Evolutionary conservation across 1,139 yeast genomes (phyloP).

Genomic region (Pichia sp.): DNA sequence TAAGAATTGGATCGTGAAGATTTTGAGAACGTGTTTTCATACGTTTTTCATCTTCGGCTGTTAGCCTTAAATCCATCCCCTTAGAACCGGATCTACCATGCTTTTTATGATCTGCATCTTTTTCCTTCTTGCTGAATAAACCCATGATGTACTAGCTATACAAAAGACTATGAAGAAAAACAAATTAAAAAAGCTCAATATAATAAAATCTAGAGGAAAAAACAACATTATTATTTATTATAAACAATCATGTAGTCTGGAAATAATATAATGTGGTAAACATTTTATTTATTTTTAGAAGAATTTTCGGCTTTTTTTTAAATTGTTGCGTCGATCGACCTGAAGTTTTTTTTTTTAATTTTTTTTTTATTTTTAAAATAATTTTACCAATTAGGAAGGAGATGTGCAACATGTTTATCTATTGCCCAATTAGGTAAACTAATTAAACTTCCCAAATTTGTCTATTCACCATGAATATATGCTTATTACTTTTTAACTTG

Average conservation of each 20-base stretch:
- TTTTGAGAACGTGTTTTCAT: constrained; percentile 56
- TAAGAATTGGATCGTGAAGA: constrained; percentile 81
- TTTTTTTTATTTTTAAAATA: background rate
- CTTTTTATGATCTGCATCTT: constrained; percentile 20
- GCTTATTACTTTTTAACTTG: too few species aligned
- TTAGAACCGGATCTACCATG: constrained; percentile 5
- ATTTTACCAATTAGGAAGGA: background rate
- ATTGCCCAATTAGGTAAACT: constrained; percentile 7
- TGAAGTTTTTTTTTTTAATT: too few species aligned
- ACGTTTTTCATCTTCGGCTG: constrained; percentile 42
- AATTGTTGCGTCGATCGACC: background rate
- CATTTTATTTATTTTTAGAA: too few species aligned
- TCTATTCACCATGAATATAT: too few species aligned
- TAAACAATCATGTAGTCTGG: too few species aligned
- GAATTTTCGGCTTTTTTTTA: too few species aligned
- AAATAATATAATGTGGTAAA: too few species aligned
- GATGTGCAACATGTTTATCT: background rate
- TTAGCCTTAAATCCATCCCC: constrained; percentile 32
- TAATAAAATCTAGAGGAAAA: too few species aligned
- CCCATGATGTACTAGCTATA: constrained; percentile 28
- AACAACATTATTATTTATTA: too few species aligned
- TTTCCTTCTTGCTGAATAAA: constrained; percentile 23
- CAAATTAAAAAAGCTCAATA: background rate
- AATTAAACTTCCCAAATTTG: background rate
- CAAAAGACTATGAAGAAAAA: too few species aligned